Evolutionary conservation across 140 eudicot genomes (phyloP).

Genomic region (Oenanthe javanica): DNA sequence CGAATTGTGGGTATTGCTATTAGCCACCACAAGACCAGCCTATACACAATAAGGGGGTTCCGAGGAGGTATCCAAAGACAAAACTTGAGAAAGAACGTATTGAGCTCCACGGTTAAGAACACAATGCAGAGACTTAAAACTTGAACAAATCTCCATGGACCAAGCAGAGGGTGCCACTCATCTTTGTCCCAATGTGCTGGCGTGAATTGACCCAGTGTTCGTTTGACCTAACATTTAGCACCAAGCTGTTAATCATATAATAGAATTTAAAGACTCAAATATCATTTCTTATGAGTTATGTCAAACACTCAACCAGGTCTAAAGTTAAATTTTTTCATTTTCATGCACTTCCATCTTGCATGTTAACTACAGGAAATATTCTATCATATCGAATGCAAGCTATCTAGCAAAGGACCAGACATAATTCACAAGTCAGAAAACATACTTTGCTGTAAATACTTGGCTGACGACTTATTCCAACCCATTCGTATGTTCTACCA

Average conservation of each 20-base stretch:
- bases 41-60: conserved; percentile 68
- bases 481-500: conserved; percentile 98
- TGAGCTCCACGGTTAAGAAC: conserved; percentile 85
- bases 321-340: neutral
- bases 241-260: neutral
- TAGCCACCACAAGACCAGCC: conserved; percentile 96
- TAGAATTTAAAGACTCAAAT: neutral
- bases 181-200: conserved; percentile 99
- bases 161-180: conserved; percentile 97
- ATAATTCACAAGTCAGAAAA: neutral
- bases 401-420: neutral
- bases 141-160: conserved; percentile 94
- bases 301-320: neutral
- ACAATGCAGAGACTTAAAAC: conserved; percentile 71
- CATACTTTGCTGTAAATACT: conserved; percentile 82
- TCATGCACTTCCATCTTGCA: neutral
- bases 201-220: conserved; percentile 90
- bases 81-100: conserved; percentile 90
- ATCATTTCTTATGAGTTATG: neutral
- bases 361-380: conserved; percentile 4
- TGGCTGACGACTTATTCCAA: conserved; percentile 98
- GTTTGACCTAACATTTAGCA: conserved; percentile 54
- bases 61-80: conserved; percentile 98
- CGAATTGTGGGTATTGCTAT: conserved; percentile 95
- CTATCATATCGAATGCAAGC: neutral